A percentile compares a stretch with the other conserved stretches of the same genome.
phyloP scores from a whole-genome alignment of 768 basidiomycete genomes.

The Suillus luteus region DNA sequence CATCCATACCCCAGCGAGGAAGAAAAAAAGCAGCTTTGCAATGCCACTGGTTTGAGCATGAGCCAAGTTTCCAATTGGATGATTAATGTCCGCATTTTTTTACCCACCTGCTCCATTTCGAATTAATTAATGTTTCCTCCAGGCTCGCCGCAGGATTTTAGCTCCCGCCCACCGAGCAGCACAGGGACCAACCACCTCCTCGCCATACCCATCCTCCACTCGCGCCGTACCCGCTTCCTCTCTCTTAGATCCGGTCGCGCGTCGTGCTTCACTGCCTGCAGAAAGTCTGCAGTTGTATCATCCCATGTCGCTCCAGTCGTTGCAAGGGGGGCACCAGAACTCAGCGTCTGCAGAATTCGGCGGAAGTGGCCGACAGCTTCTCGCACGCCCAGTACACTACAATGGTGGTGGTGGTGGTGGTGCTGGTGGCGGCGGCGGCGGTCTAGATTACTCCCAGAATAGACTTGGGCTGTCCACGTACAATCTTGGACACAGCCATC shows the following conservation, averaged over 20 bases:
- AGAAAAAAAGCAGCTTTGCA: conserved; percentile 87
- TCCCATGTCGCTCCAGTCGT: conserved; percentile 73
- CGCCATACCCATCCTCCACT: conserved; percentile 61
- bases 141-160: conserved; percentile 83
- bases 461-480: conserved; percentile 40
- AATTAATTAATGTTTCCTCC: conserved; percentile 21
- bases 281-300: conserved; percentile 77
- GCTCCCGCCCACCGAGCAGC: conserved; percentile 80
- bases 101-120: conserved; percentile 28
- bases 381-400: conserved; percentile 40
- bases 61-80: conserved; percentile 92
- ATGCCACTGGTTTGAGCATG: conserved; percentile 86
- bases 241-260: conserved; percentile 42
- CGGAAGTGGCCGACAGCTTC: conserved; percentile 46
- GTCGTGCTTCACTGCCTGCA: conserved; percentile 68
- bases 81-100: conserved; percentile 65
- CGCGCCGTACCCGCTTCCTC: conserved; percentile 26
- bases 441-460: conserved; percentile 33
- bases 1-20: conserved; percentile 90
- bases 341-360: conserved; percentile 42
- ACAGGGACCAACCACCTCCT: conserved; percentile 75
- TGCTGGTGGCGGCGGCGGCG: conserved; percentile 16
- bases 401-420: conserved; percentile 16
- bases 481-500: conserved; percentile 42
- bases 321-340: conserved; percentile 35